Evolutionary conservation across 495 filamentous ascomycete species (phyloP), one percentile per base, ranked within the genome.

Genomic region (Diplogelasinospora grovesii): DNA sequence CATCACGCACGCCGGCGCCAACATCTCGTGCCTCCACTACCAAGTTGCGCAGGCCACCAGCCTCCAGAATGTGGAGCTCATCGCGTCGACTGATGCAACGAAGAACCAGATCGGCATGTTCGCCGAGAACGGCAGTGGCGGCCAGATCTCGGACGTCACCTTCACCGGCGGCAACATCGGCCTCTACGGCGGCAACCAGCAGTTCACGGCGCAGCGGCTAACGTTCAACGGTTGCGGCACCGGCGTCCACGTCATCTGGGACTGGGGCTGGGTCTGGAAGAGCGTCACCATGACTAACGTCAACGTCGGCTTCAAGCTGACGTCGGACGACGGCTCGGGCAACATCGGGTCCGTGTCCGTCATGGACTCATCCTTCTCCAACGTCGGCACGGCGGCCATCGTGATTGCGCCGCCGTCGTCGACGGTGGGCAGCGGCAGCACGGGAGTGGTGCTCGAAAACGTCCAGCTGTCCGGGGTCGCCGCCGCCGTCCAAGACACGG

Each of bases 11-110:
- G 70, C 86, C 24, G 68, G 74, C 10, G 8, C 3, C 3, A 77
- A 75, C 36, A 69, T 54, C n/a, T 65, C 84, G 24, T 84, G 85
- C 63, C 86, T 97, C 37, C 90, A 95, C 60, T 95, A 88, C 85
- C 88, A 95, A 56, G 86, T 96, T 3, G 84, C 82, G 26, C 89
- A 95, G 54, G 89, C 89, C 5, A 90, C 85, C 10, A 84, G 78
- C 40, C 58, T 90, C 39, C 85, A 94, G 58, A 93, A 94, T 56
- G 79, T 92, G 39, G 74, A 77, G 24, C 88, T 96, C 62, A 73
- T 82, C 51, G 86, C 95, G 78, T 68, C 58, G 8, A 28, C 4
- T 23, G n/a, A n/a, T n/a, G n/a, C n/a, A 3, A 13, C 11, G 8
- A 9, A 28, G 40, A 22, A 16, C 10, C 14, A 33, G 20, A 71